Evolutionary conservation across 495 filamentous ascomycete species (phyloP).

Genomic region (Aspergillus sclerotiicarbonarius): DNA sequence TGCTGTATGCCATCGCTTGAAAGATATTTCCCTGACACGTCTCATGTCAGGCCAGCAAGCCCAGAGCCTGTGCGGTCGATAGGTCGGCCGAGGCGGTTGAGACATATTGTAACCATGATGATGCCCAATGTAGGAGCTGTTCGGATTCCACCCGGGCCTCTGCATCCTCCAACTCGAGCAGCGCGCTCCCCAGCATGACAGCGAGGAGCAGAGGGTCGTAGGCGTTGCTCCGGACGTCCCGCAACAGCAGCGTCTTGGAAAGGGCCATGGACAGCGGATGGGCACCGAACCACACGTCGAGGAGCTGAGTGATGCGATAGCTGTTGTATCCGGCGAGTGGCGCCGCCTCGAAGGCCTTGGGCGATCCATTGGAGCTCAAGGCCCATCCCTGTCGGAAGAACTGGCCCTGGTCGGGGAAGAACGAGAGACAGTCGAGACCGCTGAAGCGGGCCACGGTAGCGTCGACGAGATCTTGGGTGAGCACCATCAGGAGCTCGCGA

Average conservation of each 20-base stretch:
- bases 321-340: not conserved
- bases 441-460: not conserved
- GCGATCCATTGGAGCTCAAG: not conserved
- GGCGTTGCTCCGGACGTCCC: not conserved
- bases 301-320: not conserved
- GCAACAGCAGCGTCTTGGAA: not conserved
- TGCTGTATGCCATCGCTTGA: not conserved
- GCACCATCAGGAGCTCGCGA: not conserved
- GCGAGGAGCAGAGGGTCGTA: not conserved
- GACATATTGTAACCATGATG: not conserved
- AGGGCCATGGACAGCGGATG: not conserved
- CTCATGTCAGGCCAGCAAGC: not conserved
- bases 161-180: not conserved
- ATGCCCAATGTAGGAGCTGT: not conserved
- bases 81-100: not conserved
- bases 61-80: not conserved
- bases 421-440: not conserved
- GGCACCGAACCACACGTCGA: not conserved
- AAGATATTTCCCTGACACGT: not conserved
- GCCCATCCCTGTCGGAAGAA: not conserved
- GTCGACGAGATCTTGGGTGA: not conserved
- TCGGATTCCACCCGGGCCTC: not conserved
- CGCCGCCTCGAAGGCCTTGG: not conserved
- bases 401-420: not conserved
- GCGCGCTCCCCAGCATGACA: not conserved